Base-by-base conservation (phyloP, 331 rosid genomes). In the Rhamnella rubrinervis region DNA sequence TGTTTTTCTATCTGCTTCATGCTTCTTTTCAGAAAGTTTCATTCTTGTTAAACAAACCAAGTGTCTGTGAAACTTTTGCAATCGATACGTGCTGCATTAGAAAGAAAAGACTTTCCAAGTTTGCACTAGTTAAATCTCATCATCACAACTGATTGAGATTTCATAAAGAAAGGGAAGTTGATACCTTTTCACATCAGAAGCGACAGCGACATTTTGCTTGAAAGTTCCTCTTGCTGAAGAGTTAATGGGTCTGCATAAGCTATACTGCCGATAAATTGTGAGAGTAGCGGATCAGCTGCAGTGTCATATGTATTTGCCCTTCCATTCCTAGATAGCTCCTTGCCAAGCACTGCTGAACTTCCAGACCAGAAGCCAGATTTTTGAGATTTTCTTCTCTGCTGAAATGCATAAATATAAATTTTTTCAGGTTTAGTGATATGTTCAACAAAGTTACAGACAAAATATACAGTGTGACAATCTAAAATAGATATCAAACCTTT, bases 271-370 rank as follows among this genome's bases (percentile, higher is more conserved):
- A 89, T 77, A 78, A 95, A 95, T 28, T 86, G 85, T 4, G 92
- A 86, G 75, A 91, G 84, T 35, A 91, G 93, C 23, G 93, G 97
- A 79, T 95, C 97, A 5, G 90, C 85, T 8, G 80, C 66, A 53
- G 80, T 77, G 73, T 85, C 96, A 53, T 71, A 85, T 47, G 74
- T 81, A 73, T 78, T 76, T 67, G 78, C 85, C 77, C 77, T 71
- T 65, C 87, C 63, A 75, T 81, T 76, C 60, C 67, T 68, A 17
- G 67, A 77, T 70, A 80, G 57, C 50, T 81, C 91, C 84, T 77
- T 91, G 65, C 91, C 79, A 35, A 66, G 73, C 85, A 74, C 80
- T 66, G 86, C 85, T 65, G 92, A 75, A 77, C 75, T 83, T 75
- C 88, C 73, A 40, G 78, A 63, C 87, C 87, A 86, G 28, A 75